Evolutionary conservation across 192 early-diverging fungal genomes (phyloP).

Genomic region (Chytriomyces sp.): DNA sequence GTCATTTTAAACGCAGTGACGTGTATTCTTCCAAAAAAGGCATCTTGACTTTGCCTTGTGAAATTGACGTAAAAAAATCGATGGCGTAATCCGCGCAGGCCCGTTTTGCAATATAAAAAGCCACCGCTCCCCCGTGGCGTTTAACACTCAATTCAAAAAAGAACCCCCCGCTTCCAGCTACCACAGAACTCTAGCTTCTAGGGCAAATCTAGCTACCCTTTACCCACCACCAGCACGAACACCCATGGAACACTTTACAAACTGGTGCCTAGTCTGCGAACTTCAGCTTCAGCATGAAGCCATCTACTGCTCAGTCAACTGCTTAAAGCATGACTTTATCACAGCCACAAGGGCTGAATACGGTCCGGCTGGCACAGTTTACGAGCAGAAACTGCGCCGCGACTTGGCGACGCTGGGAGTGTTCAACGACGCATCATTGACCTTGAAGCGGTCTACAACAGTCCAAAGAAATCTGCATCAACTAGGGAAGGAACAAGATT

Average conservation of each 20-base stretch:
- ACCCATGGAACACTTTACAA: constrained; percentile 15
- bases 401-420: not conserved
- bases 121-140: not conserved
- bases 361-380: not conserved
- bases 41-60: too few species aligned
- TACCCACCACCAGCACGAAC: too few species aligned
- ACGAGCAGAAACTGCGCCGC: not conserved
- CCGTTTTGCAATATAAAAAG: not conserved
- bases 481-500: not conserved
- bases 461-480: too few species aligned
- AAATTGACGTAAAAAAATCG: too few species aligned
- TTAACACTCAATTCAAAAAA: not conserved
- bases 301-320: constrained; percentile 24
- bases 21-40: too few species aligned
- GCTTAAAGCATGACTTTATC: constrained; percentile 10
- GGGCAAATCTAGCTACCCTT: not conserved
- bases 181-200: not conserved
- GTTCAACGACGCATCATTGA: not conserved
- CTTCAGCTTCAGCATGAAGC: constrained; percentile 2
- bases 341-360: not conserved
- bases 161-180: not conserved
- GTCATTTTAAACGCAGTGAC: too few species aligned
- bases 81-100: too few species aligned
- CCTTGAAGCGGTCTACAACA: too few species aligned
- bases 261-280: constrained; percentile 20